Evolutionary conservation across 257 asterid genomes (phyloP), one percentile per base, ranked within the genome.

Genomic region (Solanum microdontum): DNA sequence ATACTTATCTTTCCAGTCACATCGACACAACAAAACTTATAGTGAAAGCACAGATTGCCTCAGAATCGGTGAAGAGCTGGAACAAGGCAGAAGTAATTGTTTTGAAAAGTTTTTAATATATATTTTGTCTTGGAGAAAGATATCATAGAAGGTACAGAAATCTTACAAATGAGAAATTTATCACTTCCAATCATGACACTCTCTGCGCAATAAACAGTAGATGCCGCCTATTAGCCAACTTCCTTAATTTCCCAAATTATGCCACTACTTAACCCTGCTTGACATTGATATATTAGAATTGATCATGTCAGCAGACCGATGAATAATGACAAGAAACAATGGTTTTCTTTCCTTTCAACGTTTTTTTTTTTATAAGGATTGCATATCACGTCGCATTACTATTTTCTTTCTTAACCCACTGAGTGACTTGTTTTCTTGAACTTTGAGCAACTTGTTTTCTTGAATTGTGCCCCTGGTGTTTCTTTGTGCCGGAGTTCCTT

Each of bases 341-440:
- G 5, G 40, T 28, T 80, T 77, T 15, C 26, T 43, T 43, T 15
- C 84, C 64, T 80, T 80, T 17, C 84, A 80, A 15, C 40, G 4
- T 43, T 28, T 28, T 26, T 15, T 9, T 40, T 14, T 26, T 8
- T 4, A 17, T 5, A 77, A 30, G 32, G 26, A 45, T 45, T 45
- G 0, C 68, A 17, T 43, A 26, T 80, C 85, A 80, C 30, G 28
- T 5, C 21, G 68, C 19, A 45, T 58, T 28, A 72, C 69, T 86
- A 19, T 86, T 85, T 69, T 93, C 98, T 90, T 92, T 95, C 91
- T 84, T 91, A 84, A 90, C 86, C 98, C 98, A 96, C 7, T 91
- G 95, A 87, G 92, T 91, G 68, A 4, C 93, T 90, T 92, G 97
- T 24, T 93, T 94, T 87, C 93, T 92, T 58, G 96, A 79, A 89